Percentiles rank a stretch among this genome's conserved stretches.
Evolutionary conservation across 352 stramenopile species (phyloP).

Genomic region (Pythium myriotylum): DNA sequence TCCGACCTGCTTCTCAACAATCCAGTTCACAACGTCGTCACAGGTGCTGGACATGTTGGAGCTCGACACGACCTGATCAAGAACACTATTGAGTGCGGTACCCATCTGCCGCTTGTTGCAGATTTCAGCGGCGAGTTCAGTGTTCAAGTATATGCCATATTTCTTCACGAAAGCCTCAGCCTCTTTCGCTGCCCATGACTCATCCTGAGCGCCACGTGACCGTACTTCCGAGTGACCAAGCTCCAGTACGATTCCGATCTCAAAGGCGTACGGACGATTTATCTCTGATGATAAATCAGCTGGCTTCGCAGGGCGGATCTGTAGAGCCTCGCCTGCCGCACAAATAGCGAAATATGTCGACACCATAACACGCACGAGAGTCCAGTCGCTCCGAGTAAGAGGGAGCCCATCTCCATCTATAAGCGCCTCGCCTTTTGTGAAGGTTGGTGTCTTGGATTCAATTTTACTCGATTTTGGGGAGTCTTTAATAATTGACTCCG

Average conservation of each 20-base stretch:
- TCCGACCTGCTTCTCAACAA: conserved; percentile 62
- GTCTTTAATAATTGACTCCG: conserved; percentile 28
- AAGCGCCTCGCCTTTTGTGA: conserved; percentile 69
- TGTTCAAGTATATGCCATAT: conserved; percentile 85
- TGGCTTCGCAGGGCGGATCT: conserved; percentile 41
- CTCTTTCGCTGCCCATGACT: conserved; percentile 46
- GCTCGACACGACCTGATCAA: conserved; percentile 81
- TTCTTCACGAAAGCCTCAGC: conserved; percentile 74
- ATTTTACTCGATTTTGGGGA: conserved; percentile 15
- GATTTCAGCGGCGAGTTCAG: conserved; percentile 78
- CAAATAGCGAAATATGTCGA: conserved; percentile 80
- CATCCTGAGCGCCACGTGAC: not conserved
- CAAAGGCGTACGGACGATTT: conserved; percentile 52
- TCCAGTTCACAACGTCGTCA: conserved; percentile 79
- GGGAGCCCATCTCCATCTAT: conserved; percentile 79
- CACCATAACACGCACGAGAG: conserved; percentile 76
- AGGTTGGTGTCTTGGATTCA: conserved; percentile 30
- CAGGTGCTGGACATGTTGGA: conserved; percentile 75
- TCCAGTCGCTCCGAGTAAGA: conserved; percentile 82
- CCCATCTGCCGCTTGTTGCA: conserved; percentile 74
- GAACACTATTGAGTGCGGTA: conserved; percentile 63
- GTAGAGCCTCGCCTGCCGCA: conserved; percentile 49
- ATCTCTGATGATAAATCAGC: conserved; percentile 27
- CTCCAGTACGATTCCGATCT: conserved; percentile 55
- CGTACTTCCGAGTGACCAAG: not conserved